Conservation (phyloP, 495 filamentous ascomycete species). For the Daldinia grandis region DNA sequence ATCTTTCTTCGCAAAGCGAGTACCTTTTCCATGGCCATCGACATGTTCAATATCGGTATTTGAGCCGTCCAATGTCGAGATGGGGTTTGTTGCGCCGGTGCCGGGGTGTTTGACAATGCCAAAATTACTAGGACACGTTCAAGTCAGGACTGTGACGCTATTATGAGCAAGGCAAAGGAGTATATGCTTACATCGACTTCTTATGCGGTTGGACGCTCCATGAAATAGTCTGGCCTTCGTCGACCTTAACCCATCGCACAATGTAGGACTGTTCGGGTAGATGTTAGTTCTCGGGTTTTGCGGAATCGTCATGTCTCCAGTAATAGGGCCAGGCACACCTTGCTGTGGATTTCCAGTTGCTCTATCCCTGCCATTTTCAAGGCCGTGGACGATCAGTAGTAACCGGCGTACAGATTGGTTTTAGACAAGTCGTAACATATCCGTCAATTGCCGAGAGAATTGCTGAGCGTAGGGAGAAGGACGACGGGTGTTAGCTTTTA, state of each 20-base stretch:
- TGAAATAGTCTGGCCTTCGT: slow-evolving; percentile 88
- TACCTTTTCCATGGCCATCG: slow-evolving; percentile 44
- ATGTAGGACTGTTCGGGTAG: slow-evolving; percentile 79
- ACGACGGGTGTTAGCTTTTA: neutral
- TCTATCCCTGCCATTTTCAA: slow-evolving; percentile 87
- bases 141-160: slow-evolving; percentile 18
- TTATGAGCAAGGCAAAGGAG: neutral
- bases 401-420: slow-evolving; percentile 5
- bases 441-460: slow-evolving; percentile 11
- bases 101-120: slow-evolving; percentile 97
- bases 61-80: slow-evolving; percentile 24
- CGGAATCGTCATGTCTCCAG: neutral
- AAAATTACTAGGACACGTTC: slow-evolving; percentile 71
- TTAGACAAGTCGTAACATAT: slow-evolving; percentile 12
- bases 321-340: slow-evolving; percentile 63
- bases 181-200: slow-evolving; percentile 76
- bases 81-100: slow-evolving; percentile 63
- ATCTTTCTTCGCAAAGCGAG: slow-evolving; percentile 57
- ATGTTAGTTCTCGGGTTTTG: slow-evolving; percentile 14
- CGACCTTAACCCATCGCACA: slow-evolving; percentile 94
- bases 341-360: slow-evolving; percentile 97
- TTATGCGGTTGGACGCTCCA: slow-evolving; percentile 98
- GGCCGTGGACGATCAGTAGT: slow-evolving; percentile 7
- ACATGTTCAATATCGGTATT: slow-evolving; percentile 56
- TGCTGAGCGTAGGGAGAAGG: neutral